Percentiles rank a stretch among this genome's conserved stretches.
phyloP scores from a whole-genome alignment of 352 stramenopile genomes.

The Pythium aristosporum region DNA sequence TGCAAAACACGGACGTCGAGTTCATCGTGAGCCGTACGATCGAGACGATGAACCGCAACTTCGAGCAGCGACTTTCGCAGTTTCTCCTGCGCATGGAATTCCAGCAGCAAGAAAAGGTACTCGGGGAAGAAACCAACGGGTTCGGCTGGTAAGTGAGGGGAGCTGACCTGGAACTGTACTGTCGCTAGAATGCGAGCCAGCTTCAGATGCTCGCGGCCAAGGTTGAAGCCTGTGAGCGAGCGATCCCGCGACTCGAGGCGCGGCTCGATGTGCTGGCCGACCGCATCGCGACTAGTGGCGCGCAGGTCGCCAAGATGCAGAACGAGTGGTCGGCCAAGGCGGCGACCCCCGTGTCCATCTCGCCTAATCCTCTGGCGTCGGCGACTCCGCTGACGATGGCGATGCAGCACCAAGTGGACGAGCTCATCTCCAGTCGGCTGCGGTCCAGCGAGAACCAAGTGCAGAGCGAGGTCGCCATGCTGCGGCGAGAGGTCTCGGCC shows the following conservation, averaged over 20 bases:
- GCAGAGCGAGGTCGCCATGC: slow-evolving; percentile 33
- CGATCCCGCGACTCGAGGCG: slow-evolving; percentile 54
- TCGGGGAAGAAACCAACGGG: neutral
- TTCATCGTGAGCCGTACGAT: slow-evolving; percentile 67
- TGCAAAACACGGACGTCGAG: slow-evolving; percentile 54
- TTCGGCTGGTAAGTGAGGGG: neutral
- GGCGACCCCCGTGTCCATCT: neutral
- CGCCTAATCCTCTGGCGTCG: slow-evolving; percentile 8
- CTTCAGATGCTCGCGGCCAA: slow-evolving; percentile 55
- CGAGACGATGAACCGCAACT: slow-evolving; percentile 67
- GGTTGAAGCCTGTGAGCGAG: slow-evolving; percentile 60
- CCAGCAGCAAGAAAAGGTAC: slow-evolving; percentile 52
- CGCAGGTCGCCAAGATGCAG: slow-evolving; percentile 47
- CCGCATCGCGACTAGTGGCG: slow-evolving; percentile 40
- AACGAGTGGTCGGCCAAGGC: slow-evolving; percentile 22
- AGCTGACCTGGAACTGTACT: neutral
- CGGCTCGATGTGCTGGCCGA: slow-evolving; percentile 63
- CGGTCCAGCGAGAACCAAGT: slow-evolving; percentile 35
- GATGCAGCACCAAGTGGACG: slow-evolving; percentile 55
- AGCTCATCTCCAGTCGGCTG: slow-evolving; percentile 36
- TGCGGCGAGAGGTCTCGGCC: slow-evolving; percentile 27
- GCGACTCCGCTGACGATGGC: slow-evolving; percentile 34
- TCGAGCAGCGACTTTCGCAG: slow-evolving; percentile 54
- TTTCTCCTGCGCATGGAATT: slow-evolving; percentile 57
- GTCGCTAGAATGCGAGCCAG: slow-evolving; percentile 40